Percentiles rank a stretch among this genome's conserved stretches.
Evolutionary conservation across 768 basidiomycete genomes (phyloP).

Genomic region (Mycena maculata): DNA sequence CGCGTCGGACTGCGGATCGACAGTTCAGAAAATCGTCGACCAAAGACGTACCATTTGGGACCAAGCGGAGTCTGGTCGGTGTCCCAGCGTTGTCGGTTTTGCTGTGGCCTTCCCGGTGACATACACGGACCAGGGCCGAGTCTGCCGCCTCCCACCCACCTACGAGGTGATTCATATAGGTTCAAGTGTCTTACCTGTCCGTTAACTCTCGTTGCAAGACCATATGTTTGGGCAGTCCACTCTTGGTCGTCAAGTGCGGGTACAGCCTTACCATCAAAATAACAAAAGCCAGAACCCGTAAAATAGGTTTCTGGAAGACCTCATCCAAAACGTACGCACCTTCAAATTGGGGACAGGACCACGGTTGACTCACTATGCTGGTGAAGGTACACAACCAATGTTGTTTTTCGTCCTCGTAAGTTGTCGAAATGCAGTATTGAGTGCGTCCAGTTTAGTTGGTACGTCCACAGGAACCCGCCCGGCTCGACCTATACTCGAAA

Average conservation of each 20-base stretch:
- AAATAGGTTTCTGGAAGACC: conserved; percentile 21
- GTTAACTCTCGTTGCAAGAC: conserved; percentile 10
- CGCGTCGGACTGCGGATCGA: conserved; percentile 49
- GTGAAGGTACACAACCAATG: conserved; percentile 15
- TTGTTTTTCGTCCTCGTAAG: conserved; percentile 32
- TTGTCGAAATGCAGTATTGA: neutral
- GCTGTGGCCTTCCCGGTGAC: conserved; percentile 49
- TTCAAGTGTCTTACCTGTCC: neutral
- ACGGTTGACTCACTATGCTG: conserved; percentile 7
- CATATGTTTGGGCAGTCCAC: conserved; percentile 25
- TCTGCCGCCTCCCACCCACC: conserved; percentile 51
- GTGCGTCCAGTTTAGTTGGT: neutral
- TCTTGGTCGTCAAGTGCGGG: conserved; percentile 47
- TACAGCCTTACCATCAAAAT: conserved; percentile 50
- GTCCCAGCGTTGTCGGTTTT: conserved; percentile 55
- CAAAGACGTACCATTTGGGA: conserved; percentile 48
- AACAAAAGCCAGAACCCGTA: conserved; percentile 24
- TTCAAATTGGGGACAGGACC: too few relatives aligned
- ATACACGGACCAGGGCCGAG: conserved; percentile 44
- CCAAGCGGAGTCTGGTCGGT: conserved; percentile 35
- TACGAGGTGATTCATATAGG: conserved; percentile 42
- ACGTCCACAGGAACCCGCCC: conserved; percentile 30
- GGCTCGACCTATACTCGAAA: conserved; percentile 25
- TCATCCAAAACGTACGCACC: conserved; percentile 49
- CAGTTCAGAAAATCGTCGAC: conserved; percentile 43